Percentiles rank a stretch among this genome's conserved stretches.
Evolutionary conservation across 1,139 yeast genomes (phyloP).

Genomic region (Zygosaccharomyces sapae): DNA sequence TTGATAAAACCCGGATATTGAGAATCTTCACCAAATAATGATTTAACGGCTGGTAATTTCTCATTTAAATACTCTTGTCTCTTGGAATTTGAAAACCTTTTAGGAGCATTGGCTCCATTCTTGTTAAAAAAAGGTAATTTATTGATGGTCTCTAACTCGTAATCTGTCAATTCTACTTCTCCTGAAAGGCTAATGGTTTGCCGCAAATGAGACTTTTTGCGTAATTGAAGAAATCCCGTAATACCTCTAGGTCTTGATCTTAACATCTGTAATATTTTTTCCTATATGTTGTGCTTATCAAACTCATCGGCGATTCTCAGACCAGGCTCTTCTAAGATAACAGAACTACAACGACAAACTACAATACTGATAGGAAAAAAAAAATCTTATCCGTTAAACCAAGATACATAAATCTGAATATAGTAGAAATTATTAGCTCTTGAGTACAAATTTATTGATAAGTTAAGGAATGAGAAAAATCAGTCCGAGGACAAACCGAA

Average conservation of each 20-base stretch:
- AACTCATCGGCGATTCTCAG: neutral
- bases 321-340: too few relatives aligned
- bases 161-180: slow-evolving; percentile 6
- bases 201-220: neutral
- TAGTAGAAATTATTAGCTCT: too few relatives aligned
- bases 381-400: too few relatives aligned
- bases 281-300: slow-evolving; percentile 28
- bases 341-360: too few relatives aligned
- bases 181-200: neutral
- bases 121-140: slow-evolving; percentile 11
- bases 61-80: slow-evolving; percentile 16
- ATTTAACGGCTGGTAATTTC: slow-evolving; percentile 15
- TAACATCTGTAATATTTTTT: neutral
- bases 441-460: too few relatives aligned
- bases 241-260: neutral
- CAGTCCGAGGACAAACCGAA: neutral
- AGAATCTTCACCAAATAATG: slow-evolving; percentile 13
- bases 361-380: too few relatives aligned
- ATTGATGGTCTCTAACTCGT: slow-evolving; percentile 12
- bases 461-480: neutral
- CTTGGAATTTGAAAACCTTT: slow-evolving; percentile 7
- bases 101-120: neutral
- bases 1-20: slow-evolving; percentile 14
- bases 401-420: too few relatives aligned
- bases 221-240: neutral